These are phyloP conservation scores for Bocquillonia castaneifolia DNA, from an alignment of 441 rosid species.

Conservation along the genomic window DNA sequence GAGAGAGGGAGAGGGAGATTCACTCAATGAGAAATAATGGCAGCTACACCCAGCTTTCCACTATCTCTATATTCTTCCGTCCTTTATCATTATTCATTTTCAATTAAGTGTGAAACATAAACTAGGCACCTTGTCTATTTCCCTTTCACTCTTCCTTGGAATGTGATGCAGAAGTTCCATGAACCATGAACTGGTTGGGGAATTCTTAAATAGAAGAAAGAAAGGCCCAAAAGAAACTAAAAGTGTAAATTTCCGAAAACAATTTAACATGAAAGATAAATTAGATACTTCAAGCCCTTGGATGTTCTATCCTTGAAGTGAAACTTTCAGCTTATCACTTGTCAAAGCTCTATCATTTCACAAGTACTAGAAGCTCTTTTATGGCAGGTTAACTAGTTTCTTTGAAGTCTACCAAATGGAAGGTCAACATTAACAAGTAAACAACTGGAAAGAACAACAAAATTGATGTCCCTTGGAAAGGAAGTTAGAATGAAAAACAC, in stretches of 20 bases:
- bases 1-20: background rate
- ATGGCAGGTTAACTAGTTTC: background rate
- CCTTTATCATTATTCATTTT: background rate
- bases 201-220: background rate
- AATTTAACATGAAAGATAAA: background rate
- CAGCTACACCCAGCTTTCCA: no score
- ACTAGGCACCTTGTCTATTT: no score
- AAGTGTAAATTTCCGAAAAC: background rate
- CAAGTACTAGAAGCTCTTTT: background rate
- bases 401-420: background rate
- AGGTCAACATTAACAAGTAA: background rate
- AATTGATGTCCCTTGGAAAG: slow-evolving; percentile 1
- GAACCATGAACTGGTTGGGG: background rate
- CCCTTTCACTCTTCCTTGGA: no score
- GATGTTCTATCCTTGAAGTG: no score
- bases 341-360: background rate
- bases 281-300: background rate
- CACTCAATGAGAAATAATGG: background rate
- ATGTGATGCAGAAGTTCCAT: no score
- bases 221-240: background rate
- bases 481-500: no score
- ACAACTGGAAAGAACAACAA: background rate
- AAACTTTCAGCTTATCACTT: background rate
- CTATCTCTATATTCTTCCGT: no score
- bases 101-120: background rate